A percentile compares a stretch with the other conserved stretches of the same genome.
phyloP scores from a whole-genome alignment of 1,284 basidiomycete genomes.

The Cutaneotrichosporon sp. region DNA sequence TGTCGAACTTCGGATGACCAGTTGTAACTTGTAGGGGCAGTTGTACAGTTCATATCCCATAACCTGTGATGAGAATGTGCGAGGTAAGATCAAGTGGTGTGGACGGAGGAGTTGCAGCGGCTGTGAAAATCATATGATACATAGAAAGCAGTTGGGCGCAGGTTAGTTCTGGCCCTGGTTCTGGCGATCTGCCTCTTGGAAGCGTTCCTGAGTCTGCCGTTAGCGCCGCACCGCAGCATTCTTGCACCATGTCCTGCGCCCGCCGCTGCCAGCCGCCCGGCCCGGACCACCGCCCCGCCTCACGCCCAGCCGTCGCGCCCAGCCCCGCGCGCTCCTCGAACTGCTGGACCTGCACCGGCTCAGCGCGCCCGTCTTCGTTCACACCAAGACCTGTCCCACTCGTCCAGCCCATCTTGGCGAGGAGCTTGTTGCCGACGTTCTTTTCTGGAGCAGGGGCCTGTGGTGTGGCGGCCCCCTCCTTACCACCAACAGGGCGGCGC shows the following conservation, averaged over 20 bases:
- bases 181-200: conserved; percentile 13
- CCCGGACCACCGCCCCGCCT: conserved; percentile 69
- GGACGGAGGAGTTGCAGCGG: background rate
- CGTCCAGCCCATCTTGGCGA: conserved; percentile 96
- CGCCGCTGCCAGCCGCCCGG: conserved; percentile 41
- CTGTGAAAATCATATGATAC: background rate
- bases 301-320: conserved; percentile 81
- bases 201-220: conserved; percentile 24
- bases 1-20: background rate
- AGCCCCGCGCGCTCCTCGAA: conserved; percentile 82
- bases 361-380: conserved; percentile 74
- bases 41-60: background rate
- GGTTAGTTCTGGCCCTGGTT: conserved; percentile 2
- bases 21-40: conserved; percentile 2
- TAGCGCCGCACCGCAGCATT: conserved; percentile 8
- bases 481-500: conserved; percentile 58
- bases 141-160: background rate
- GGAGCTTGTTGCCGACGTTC: conserved; percentile 83
- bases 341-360: conserved; percentile 79
- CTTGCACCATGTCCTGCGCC: conserved; percentile 46
- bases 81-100: no score
- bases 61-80: background rate
- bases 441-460: conserved; percentile 57
- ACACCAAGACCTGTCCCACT: conserved; percentile 81
- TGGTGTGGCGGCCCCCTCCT: background rate